Evolutionary conservation across 2,329 filamentous ascomycete genomes (phyloP), one percentile per base, ranked within the genome.

Genomic region (Exophiala viscosa): DNA sequence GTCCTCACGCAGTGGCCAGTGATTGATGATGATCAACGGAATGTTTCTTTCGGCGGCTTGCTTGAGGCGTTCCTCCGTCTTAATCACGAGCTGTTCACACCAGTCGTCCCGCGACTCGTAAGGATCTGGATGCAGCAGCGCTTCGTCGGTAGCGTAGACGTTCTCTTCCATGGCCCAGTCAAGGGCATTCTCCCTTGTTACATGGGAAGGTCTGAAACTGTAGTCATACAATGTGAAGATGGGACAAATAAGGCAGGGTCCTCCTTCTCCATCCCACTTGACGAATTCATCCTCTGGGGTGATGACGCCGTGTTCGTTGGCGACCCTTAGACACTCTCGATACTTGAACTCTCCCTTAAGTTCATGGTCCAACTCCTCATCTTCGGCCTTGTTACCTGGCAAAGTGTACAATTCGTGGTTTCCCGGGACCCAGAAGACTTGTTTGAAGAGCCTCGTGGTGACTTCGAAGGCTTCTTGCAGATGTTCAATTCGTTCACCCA

Each of bases 221-320:
- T 83, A 83, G 66, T 83, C 80, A 69, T 82, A 83, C 11, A 83
- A 68, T 1, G 79, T 81, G 69, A 82, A 83, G 45, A 81, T 73
- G 31, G 77, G 80, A 31, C 76, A 77, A 36, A 83, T 72, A 34
- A 82, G 54, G 5, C 69, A 76, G 4, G 74, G 74, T 3, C 70
- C 70, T 17, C 73, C 75, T 6, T 73, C 70, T n/a, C 76, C 78
- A 3, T 79, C 70, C 79, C 79, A 82, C 17, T 73, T 66, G 32
- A 70, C 68, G 59, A 71, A 82, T 4, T 78, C 76, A 62, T 83
- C 80, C 60, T 82, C 79, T 9, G 80, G 80, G 5, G 79, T 82
- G 51, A 73, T 66, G 11, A 83, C 73, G 33, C 77, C 78, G 63
- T 73, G 74, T 41, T 73, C 67, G 8, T 76, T 74, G 18, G 80